A percentile compares a stretch with the other conserved stretches of the same genome.
These are phyloP conservation scores for Aurinia saxatilis DNA, from an alignment of 345 rosid species.

Conservation along the genomic window DNA sequence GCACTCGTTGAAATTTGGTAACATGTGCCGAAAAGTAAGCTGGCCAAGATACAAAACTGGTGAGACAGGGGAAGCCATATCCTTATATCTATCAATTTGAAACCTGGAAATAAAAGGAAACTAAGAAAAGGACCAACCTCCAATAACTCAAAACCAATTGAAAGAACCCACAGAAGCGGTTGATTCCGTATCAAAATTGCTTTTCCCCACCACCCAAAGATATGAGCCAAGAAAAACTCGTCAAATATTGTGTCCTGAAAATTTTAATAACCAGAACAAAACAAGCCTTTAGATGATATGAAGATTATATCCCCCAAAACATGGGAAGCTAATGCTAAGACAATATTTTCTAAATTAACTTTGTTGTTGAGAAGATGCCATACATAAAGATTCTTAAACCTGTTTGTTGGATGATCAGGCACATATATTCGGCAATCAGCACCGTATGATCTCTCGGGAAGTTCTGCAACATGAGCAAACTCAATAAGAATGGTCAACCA, in stretches of 20 bases:
- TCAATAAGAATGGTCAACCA: conserved; percentile 3
- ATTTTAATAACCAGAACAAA: not conserved
- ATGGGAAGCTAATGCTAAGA: conserved; percentile 6
- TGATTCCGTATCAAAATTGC: conserved; percentile 94
- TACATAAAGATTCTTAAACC: conserved; percentile 99
- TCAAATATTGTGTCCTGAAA: conserved; percentile 82
- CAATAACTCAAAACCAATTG: conserved; percentile 94
- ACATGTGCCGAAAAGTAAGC: conserved; percentile 96
- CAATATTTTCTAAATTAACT: not conserved
- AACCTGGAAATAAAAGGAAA: no score
- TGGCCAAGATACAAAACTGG: conserved; percentile 23
- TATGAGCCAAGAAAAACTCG: conserved; percentile 94
- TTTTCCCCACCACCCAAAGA: conserved; percentile 99
- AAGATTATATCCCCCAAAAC: not conserved
- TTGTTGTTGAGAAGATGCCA: conserved; percentile 60
- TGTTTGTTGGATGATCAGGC: conserved; percentile 82
- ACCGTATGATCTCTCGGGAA: conserved; percentile 96
- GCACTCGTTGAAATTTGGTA: conserved; percentile 99
- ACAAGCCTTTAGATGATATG: conserved; percentile 15
- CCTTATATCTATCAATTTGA: not conserved
- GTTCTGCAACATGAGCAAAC: conserved; percentile 49
- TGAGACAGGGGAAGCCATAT: not conserved
- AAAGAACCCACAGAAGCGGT: conserved; percentile 94
- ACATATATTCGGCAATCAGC: conserved; percentile 89
- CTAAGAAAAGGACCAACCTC: conserved; percentile 60